Evolutionary conservation across 202 grass and related monocot genomes (phyloP).

Genomic region (Schoenoplectus triqueter): DNA sequence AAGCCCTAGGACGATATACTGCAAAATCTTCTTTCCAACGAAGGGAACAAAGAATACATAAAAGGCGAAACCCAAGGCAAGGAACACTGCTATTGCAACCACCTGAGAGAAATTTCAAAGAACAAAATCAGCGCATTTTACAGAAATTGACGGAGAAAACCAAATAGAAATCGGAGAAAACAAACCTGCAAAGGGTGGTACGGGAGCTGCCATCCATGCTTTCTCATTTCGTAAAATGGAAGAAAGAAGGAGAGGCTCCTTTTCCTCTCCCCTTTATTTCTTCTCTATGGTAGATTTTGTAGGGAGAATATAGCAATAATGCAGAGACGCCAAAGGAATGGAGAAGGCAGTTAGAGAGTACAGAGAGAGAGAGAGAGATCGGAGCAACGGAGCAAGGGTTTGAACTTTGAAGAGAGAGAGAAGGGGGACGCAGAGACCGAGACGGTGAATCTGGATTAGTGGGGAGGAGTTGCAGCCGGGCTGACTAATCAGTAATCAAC

Average conservation of each 20-base stretch:
- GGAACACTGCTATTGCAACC: conserved; percentile 94
- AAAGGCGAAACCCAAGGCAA: conserved; percentile 90
- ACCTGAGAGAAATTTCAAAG: conserved; percentile 51
- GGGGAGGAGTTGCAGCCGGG: conserved; percentile 41
- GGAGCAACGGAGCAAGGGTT: conserved; percentile 36
- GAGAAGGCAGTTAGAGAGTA: not conserved
- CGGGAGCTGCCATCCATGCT: conserved; percentile 95
- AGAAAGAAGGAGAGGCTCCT: conserved; percentile 38
- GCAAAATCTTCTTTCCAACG: conserved; percentile 62
- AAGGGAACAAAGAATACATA: conserved; percentile 98
- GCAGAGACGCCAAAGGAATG: not conserved
- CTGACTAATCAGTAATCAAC: conserved; percentile 34
- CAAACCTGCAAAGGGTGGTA: conserved; percentile 91
- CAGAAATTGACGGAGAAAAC: conserved; percentile 11
- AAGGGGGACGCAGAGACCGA: conserved; percentile 11
- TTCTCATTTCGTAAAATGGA: conserved; percentile 62
- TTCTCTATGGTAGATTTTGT: not conserved
- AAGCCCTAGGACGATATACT: conserved; percentile 69
- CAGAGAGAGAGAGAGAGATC: conserved; percentile 17
- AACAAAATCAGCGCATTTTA: conserved; percentile 17
- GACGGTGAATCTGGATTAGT: conserved; percentile 58
- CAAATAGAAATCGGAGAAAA: conserved; percentile 18
- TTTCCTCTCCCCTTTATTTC: not conserved
- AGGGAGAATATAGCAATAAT: not conserved
- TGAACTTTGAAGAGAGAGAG: conserved; percentile 2